Evolutionary conservation across 2,329 filamentous ascomycete species (phyloP), one percentile per base, ranked within the genome.

Genomic region (Ceratocystis harringtonii): DNA sequence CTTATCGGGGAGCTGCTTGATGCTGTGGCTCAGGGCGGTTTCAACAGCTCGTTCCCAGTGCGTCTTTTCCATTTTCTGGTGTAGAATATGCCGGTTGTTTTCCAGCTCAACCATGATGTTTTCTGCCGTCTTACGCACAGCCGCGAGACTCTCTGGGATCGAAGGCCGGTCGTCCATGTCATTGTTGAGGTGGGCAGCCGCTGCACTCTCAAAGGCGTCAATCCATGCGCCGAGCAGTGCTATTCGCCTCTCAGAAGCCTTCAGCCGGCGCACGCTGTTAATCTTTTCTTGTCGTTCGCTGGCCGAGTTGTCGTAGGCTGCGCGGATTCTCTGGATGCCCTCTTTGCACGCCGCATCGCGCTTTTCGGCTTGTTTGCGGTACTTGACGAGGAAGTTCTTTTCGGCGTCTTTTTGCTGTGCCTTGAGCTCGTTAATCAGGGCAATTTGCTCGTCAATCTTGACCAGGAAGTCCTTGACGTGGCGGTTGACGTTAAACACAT

Each of bases 401-500:
- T 97, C 94, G 3, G 87, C 87, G 65, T 97, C 89, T 74, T 91
- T 95, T 73, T 96, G 90, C 74, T 96, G 90, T 30, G 88, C 88
- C 76, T 94, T 91, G 65, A 99, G 83, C 74, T 97, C 92, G 70
- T 95, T 96, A 75, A 99, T 99, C 72, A 96, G 77, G n/a, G 86
- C 87, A 81, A 96, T 92, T 74, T 99, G 92, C 77, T 99, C 94
- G 73, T 99, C 92, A 71, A 99, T 99, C 81, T 97, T 97, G 79
- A 96, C 94, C 74, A 99, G 77, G 77, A 96, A 99, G 76, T 99
- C 94, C 78, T 99, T 99, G 72, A 99, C 94, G 76, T 99, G 94
- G 68, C 94, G 88, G 74, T 99, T 96, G 69, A 99, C 94, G 74
- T 99, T 99, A 78, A 95, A 99, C 28, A 97, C 92, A 73, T 99